Percentiles rank a stretch among this genome's conserved stretches.
Conservation (phyloP, 2,329 filamentous ascomycete genomes). For the Xylaria sp. region DNA sequence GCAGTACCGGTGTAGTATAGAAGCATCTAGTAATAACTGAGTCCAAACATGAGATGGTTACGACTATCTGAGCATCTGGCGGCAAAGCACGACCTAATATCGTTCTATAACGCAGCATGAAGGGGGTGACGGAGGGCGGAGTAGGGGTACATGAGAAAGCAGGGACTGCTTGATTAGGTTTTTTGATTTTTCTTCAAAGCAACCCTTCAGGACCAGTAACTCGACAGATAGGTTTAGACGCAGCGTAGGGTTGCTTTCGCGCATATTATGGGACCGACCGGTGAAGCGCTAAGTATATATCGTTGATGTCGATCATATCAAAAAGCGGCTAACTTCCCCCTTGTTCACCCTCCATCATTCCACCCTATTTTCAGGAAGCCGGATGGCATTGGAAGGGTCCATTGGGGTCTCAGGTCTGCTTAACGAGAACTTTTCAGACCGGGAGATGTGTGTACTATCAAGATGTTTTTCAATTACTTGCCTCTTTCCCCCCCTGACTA, state of each 20-base stretch:
- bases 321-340: slow-evolving; percentile 25
- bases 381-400: slow-evolving; percentile 5
- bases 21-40: background rate
- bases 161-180: slow-evolving; percentile 19
- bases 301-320: slow-evolving; percentile 32
- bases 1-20: background rate
- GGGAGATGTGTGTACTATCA: background rate
- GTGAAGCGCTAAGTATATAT: slow-evolving; percentile 29
- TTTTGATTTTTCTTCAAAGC: background rate
- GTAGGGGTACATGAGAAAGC: background rate
- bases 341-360: slow-evolving; percentile 31
- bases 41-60: background rate
- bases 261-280: slow-evolving; percentile 26
- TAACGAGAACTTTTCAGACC: background rate
- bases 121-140: slow-evolving; percentile 3
- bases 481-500: slow-evolving; percentile 4
- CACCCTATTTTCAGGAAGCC: slow-evolving; percentile 17
- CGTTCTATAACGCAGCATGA: slow-evolving; percentile 14
- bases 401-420: slow-evolving; percentile 3
- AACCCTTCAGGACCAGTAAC: slow-evolving; percentile 6
- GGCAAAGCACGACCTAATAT: slow-evolving; percentile 12
- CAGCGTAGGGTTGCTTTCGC: slow-evolving; percentile 35
- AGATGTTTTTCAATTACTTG: slow-evolving; percentile 1
- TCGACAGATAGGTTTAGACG: slow-evolving; percentile 19
- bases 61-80: slow-evolving; percentile 9